Evolutionary conservation across 768 basidiomycete species (phyloP), one percentile per base, ranked within the genome.

Genomic region (Collybiopsis luxurians): DNA sequence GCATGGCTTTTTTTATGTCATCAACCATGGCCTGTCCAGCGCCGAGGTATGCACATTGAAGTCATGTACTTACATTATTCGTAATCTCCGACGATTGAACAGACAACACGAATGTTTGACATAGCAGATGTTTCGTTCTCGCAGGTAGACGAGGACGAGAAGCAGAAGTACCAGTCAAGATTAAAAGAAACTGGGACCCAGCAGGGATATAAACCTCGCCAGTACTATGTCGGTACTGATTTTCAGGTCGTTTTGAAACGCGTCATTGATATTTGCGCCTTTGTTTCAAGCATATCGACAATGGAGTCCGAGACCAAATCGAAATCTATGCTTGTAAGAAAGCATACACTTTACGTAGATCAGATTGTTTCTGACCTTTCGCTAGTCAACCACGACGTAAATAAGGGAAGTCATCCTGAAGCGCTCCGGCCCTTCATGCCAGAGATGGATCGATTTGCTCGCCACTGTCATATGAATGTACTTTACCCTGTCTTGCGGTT

Each of bases 171-270:
- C 58, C 63, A 63, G 2, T 73, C 71, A 0, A 69, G 66, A 27
- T 73, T 73, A 55, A 77, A 77, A 55, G 69, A 76, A 27, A 74
- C 69, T 0, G 79, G 78, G 5, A 74, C 77, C 2, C 82, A 74
- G 60, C 75, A 79, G 59, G 82, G 82, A 2, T 84, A 84, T 61
- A 84, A 84, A 62, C 70, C 68, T 9, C 71, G 77, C 3, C 71
- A 75, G 40, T 79, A 79, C 56, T 83, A 76, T 77, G 80, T 81
- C 54, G 23, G 63, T 11, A 34, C 54, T 13, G 11, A 48, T 12
- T 26, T 26, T n/a, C n/a, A n/a, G n/a, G n/a, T n/a, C n/a, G n/a
- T n/a, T n/a, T n/a, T n/a, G n/a, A n/a, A n/a, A n/a, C n/a, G n/a
- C n/a, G n/a, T n/a, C n/a, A n/a, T n/a, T n/a, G n/a, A n/a, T n/a